phyloP scores from a whole-genome alignment of 257 asterid species.

The Penstemon eatonii region DNA sequence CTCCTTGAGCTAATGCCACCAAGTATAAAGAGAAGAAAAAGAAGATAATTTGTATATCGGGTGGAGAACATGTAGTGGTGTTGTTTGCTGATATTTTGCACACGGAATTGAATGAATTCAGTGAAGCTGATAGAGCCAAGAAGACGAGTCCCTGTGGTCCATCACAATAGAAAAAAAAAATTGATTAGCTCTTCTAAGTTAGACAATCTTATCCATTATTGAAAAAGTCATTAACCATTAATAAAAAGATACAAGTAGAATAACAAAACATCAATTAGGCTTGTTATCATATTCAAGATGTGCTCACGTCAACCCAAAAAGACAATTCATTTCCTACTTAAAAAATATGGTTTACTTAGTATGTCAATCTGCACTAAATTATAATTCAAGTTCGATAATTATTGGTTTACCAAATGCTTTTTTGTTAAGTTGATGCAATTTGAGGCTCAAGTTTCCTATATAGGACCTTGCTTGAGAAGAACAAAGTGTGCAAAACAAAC shows the following conservation, averaged over 20 bases:
- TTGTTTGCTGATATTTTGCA: slow-evolving; percentile 19
- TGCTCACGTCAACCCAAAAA: too few species aligned
- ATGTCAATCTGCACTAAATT: too few species aligned
- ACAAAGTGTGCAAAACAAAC: neutral
- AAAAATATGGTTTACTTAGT: too few species aligned
- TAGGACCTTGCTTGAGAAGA: neutral
- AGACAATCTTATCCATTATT: neutral
- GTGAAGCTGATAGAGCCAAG: slow-evolving; percentile 26
- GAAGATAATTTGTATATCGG: slow-evolving; percentile 1
- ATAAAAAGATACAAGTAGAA: too few species aligned
- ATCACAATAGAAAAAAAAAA: neutral
- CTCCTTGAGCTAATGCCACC: slow-evolving; percentile 38
- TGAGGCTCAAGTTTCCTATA: neutral
- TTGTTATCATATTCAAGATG: too few species aligned
- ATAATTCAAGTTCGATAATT: too few species aligned
- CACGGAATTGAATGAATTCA: slow-evolving; percentile 22
- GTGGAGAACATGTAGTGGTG: slow-evolving; percentile 24
- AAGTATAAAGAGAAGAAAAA: slow-evolving; percentile 36
- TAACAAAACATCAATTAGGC: too few species aligned
- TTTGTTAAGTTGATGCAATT: neutral
- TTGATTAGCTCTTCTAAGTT: neutral
- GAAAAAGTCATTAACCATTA: neutral
- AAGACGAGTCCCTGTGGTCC: slow-evolving; percentile 19
- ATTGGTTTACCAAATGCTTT: neutral
- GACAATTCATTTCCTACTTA: too few species aligned